Evolutionary conservation across 2,329 filamentous ascomycete genomes (phyloP).

Genomic region (Talaromyces sp.): DNA sequence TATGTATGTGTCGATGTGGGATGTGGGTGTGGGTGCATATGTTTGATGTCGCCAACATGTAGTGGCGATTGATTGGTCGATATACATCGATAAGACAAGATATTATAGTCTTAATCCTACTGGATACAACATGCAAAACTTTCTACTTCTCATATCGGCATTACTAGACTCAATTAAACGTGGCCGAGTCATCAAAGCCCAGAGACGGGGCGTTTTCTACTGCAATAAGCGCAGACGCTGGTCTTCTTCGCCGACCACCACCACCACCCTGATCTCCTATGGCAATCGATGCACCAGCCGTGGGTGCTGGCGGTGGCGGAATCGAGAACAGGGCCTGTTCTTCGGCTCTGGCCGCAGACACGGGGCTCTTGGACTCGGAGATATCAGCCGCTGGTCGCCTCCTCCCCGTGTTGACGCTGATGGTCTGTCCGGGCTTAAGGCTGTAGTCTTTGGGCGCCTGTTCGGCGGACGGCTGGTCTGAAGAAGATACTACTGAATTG

Average conservation of each 20-base stretch:
- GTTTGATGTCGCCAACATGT: neutral
- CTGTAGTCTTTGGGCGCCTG: slow-evolving; percentile 62
- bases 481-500: neutral
- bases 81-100: neutral
- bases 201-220: slow-evolving; percentile 20
- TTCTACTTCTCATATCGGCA: neutral
- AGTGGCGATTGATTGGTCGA: neutral
- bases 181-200: slow-evolving; percentile 12
- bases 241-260: slow-evolving; percentile 55
- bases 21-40: no score
- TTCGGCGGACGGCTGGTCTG: neutral
- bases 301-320: slow-evolving; percentile 59
- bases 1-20: no score
- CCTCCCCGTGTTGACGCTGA: slow-evolving; percentile 71
- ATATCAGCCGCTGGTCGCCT: slow-evolving; percentile 34
- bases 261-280: slow-evolving; percentile 31
- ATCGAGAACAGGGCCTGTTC: slow-evolving; percentile 63
- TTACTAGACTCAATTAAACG: slow-evolving; percentile 1
- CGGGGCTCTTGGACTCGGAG: slow-evolving; percentile 2
- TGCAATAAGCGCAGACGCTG: slow-evolving; percentile 49
- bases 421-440: slow-evolving; percentile 84
- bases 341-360: slow-evolving; percentile 27
- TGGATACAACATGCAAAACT: neutral
- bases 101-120: neutral
- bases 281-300: slow-evolving; percentile 44